phyloP scores from a whole-genome alignment of 2,329 filamentous ascomycete genomes.

The Trichothecium roseum region DNA sequence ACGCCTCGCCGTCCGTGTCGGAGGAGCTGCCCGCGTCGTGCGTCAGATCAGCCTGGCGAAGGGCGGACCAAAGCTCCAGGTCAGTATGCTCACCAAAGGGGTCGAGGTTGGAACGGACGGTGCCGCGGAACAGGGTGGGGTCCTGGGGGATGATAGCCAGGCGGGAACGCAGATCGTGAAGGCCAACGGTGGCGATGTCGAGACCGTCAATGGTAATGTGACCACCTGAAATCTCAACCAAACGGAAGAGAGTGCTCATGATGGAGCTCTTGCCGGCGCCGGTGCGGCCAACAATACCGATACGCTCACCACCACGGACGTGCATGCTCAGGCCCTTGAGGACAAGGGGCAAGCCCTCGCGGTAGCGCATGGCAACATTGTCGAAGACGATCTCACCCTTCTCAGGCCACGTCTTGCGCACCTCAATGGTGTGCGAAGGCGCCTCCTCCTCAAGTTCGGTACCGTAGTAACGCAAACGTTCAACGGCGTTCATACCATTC shows the following conservation, averaged over 20 bases:
- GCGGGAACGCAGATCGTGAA: conserved; percentile 65
- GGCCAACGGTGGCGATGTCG: conserved; percentile 62
- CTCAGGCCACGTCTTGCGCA: conserved; percentile 73
- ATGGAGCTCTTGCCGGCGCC: conserved; percentile 78
- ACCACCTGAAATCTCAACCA: conserved; percentile 55
- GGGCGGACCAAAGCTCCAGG: conserved; percentile 65
- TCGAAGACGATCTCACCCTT: conserved; percentile 71
- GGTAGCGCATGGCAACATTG: conserved; percentile 70
- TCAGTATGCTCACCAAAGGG: conserved; percentile 73
- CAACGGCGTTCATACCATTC: conserved; percentile 96
- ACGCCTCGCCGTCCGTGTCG: conserved; percentile 59
- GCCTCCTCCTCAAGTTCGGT: conserved; percentile 82
- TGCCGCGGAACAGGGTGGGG: conserved; percentile 72
- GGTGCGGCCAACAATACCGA: conserved; percentile 73
- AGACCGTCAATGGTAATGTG: conserved; percentile 55
- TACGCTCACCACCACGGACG: conserved; percentile 63
- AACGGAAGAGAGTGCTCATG: conserved; percentile 72
- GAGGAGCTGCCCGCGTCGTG: not conserved
- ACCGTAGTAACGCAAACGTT: conserved; percentile 85
- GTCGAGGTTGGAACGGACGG: conserved; percentile 69
- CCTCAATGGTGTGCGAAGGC: conserved; percentile 64
- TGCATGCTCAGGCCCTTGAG: conserved; percentile 62
- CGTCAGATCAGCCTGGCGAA: conserved; percentile 66
- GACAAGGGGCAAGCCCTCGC: conserved; percentile 60
- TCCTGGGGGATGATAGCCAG: conserved; percentile 80